Evolutionary conservation across 1,139 yeast genomes (phyloP), one percentile per base, ranked within the genome.

Genomic region (Diutina rugosa): DNA sequence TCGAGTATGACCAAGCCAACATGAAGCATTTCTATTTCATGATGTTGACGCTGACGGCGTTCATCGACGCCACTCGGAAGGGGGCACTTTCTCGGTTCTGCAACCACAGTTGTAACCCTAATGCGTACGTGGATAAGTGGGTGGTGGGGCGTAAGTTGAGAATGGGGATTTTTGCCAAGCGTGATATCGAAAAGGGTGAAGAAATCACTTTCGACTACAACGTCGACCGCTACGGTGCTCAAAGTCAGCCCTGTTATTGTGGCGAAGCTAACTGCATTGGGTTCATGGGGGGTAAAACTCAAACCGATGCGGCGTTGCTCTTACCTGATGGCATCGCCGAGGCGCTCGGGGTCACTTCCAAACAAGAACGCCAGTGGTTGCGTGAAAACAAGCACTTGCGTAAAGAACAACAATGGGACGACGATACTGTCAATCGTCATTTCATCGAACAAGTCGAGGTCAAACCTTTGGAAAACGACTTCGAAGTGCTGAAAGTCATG

Each of bases 51-150:
- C 87, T 85, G 65, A 91, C 90, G 60, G 93, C 93, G 65, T 93
- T 90, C 66, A 89, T 93, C 58, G 99, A 93, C 70, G 99, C 99
- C 55, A 91, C 98, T 1, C 75, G 79, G 55, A 87, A 81, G 69
- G 99, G 98, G 3, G 82, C 91, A 28, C 71, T 91, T 58, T 97
- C 96, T 0, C 76, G 99, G 59, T 93, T 91, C 72, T 88, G 95
- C 64, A 93, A 93, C 67, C 99, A 93, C 69, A 89, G 97, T 21
- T 93, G 99, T 69, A 83, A 80, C 62, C 98, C 99, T 6, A 93
- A 93, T 69, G 93, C 96, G 21, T 90, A 81, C 65, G 96, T 93
- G 51, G 97, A 91, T 69, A 93, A 93, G 72, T 93, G 99, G 99
- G 95, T 90, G 21, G 98, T 93, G 16, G 93, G 91, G 26, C 89